Base-by-base conservation (phyloP, 805 yeast species). In the Babjeviella inositovora region DNA sequence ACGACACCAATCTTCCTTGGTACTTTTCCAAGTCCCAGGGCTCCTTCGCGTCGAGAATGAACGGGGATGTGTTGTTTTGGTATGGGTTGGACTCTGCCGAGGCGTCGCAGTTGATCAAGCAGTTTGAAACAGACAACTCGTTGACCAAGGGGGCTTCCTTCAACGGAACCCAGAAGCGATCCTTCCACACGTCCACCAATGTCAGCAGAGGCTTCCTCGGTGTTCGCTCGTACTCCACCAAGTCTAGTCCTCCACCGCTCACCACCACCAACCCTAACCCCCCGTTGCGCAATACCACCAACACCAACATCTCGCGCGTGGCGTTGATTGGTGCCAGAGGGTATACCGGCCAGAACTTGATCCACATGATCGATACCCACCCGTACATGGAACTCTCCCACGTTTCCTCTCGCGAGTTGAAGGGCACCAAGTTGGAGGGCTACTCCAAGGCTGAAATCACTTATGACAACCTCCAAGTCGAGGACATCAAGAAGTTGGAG, bases 311-410 rank as follows among this genome's bases (percentile, higher is more conserved):
- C 30, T 62, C 92, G 12, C 70, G 69, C 34, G 84, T 90, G 22
- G 98, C 95, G 2, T 64, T 90, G 38, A 87, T 90, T 43, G 99
- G 99, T 37, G 99, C 99, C 19, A 75, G 99, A 54, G 99, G 99
- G 15, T 82, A 65, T 53, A 87, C 96, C 11, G 99, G 98, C 17
- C 93, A 80, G 53, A 87, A 87, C 39, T 63, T 90, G 46, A 82
- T 90, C 32, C 65, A 75, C 17, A 60, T 90, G 57, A 77, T 90
- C 32, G 80, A 90, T 50, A 54, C 62, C 23, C 99, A 90, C 52
- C 93, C 93, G 21, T 68, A 67, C 45, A 58, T 90, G 34, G 96
- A 87, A 41, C 53, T 90, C 25, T 64, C 87, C 5, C 93, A 90
- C 43, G 97, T 90, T 25, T 87, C 97, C 2, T 87, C 97, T 13